A percentile compares a stretch with the other conserved stretches of the same genome.
These are phyloP conservation scores for Salix arbutifolia DNA, from an alignment of 345 rosid species.

Conservation along the genomic window DNA sequence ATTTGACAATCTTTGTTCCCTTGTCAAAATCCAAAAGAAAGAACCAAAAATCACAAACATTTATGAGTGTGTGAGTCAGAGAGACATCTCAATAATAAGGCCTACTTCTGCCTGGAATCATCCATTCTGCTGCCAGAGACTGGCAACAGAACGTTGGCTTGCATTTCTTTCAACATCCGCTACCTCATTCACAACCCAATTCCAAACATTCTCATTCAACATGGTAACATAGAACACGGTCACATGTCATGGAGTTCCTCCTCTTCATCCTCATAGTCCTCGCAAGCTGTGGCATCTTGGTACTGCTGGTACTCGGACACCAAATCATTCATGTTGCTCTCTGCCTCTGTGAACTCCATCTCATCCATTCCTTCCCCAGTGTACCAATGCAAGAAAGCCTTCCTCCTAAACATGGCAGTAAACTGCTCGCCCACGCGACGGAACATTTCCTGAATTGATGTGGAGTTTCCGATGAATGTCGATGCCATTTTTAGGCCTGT, in stretches of 20 bases:
- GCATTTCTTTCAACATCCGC: background rate
- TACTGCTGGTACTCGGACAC: slow-evolving; percentile 52
- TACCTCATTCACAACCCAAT: background rate
- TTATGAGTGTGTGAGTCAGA: background rate
- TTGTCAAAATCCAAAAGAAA: background rate
- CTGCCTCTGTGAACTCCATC: slow-evolving; percentile 68
- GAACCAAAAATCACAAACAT: background rate
- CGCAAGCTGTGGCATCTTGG: slow-evolving; percentile 48
- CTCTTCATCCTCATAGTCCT: slow-evolving; percentile 39
- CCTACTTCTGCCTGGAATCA: background rate
- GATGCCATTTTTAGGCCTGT: slow-evolving; percentile 48
- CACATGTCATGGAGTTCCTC: slow-evolving; percentile 15
- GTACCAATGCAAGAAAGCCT: slow-evolving; percentile 73
- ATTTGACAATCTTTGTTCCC: background rate
- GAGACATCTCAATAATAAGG: background rate
- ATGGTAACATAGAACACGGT: background rate
- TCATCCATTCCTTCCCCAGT: slow-evolving; percentile 72
- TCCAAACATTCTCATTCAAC: background rate
- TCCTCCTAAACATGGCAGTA: slow-evolving; percentile 72
- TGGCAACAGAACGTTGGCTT: background rate
- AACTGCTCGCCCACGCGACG: slow-evolving; percentile 46
- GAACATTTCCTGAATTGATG: slow-evolving; percentile 51
- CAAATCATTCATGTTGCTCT: slow-evolving; percentile 53
- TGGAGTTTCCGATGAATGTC: slow-evolving; percentile 47
- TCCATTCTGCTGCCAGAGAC: background rate